A percentile compares a stretch with the other conserved stretches of the same genome.
Evolutionary conservation across 192 early-diverging fungal species (phyloP).

Genomic region (Backusella psychrophila): DNA sequence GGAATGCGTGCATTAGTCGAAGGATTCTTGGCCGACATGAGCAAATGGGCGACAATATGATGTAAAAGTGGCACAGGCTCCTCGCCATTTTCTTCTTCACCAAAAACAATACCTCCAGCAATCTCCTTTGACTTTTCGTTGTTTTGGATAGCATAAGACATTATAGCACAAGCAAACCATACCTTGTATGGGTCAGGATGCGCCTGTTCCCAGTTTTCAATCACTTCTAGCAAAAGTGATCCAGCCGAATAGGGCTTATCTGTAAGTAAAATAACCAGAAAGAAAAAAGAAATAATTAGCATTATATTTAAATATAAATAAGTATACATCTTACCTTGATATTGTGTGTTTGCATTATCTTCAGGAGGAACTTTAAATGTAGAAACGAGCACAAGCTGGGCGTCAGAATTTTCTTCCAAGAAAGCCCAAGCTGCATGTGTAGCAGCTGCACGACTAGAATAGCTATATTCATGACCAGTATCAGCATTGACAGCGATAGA

Average conservation of each 20-base stretch:
- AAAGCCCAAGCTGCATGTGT: conserved; percentile 82
- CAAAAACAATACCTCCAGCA: conserved; percentile 70
- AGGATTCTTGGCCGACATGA: conserved; percentile 62
- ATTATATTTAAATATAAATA: background rate
- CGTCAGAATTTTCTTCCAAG: conserved; percentile 81
- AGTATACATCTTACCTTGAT: conserved; percentile 39
- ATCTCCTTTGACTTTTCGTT: conserved; percentile 77
- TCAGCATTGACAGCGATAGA: conserved; percentile 68
- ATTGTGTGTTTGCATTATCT: conserved; percentile 60
- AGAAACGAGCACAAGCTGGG: conserved; percentile 82
- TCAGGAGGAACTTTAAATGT: conserved; percentile 80
- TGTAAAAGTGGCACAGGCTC: conserved; percentile 89
- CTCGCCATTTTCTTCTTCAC: conserved; percentile 71
- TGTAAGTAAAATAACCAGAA: background rate
- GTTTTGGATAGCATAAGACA: conserved; percentile 76
- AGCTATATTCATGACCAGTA: conserved; percentile 52
- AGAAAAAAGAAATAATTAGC: background rate
- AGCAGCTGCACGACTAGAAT: conserved; percentile 76
- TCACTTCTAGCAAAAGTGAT: conserved; percentile 76
- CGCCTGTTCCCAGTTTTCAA: conserved; percentile 75
- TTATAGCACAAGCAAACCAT: conserved; percentile 87
- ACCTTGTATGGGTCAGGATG: conserved; percentile 76
- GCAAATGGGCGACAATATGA: conserved; percentile 74
- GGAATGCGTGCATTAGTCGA: conserved; percentile 64
- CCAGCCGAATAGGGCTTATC: conserved; percentile 78